Conservation (phyloP, 768 basidiomycete species). For the Hebeloma cylindrosporum region DNA sequence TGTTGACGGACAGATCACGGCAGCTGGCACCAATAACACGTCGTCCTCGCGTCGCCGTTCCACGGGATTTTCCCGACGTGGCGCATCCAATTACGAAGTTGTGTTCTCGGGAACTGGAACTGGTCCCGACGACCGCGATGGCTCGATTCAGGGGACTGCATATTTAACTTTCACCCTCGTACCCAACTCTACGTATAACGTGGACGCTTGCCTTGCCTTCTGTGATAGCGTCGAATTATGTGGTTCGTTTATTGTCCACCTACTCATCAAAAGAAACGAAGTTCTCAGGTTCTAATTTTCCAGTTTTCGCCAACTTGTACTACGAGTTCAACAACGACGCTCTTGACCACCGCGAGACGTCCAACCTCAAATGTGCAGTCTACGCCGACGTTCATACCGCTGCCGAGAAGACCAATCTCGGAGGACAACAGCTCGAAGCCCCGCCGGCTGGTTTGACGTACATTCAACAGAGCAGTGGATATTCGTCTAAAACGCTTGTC, state of each 20-base stretch:
- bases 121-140: slow-evolving; percentile 38
- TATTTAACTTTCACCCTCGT: slow-evolving; percentile 50
- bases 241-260: slow-evolving; percentile 38
- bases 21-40: slow-evolving; percentile 13
- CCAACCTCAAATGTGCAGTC: slow-evolving; percentile 48
- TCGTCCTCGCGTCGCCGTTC: slow-evolving; percentile 13
- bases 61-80: slow-evolving; percentile 21
- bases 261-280: not conserved
- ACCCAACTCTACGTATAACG: slow-evolving; percentile 44
- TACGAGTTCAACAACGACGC: slow-evolving; percentile 49
- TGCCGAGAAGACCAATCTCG: slow-evolving; percentile 44
- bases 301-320: slow-evolving; percentile 50
- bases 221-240: slow-evolving; percentile 39
- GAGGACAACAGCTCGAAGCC: slow-evolving; percentile 41
- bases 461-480: slow-evolving; percentile 46
- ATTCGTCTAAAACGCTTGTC: slow-evolving; percentile 33
- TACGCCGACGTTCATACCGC: slow-evolving; percentile 45
- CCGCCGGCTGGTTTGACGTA: slow-evolving; percentile 37
- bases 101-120: slow-evolving; percentile 42
- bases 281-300: not conserved
- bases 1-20: slow-evolving; percentile 40
- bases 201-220: slow-evolving; percentile 42
- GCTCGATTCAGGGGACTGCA: slow-evolving; percentile 47
- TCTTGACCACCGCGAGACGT: slow-evolving; percentile 38
- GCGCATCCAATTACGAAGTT: slow-evolving; percentile 30